Evolutionary conservation across 108 stramenopile genomes (phyloP).

Genomic region (Skeletonema potamos): DNA sequence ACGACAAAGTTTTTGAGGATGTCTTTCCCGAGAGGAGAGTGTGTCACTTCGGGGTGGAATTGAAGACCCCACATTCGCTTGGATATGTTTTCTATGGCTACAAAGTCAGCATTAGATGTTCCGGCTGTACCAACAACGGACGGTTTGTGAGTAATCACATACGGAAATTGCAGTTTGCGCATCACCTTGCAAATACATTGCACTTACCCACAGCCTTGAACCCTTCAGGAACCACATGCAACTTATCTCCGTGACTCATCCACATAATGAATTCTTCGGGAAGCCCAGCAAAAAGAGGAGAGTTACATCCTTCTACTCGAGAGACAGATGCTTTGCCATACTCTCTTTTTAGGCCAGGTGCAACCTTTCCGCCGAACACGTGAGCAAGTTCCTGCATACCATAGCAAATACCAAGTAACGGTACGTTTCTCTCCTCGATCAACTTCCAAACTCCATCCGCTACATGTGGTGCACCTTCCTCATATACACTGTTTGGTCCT

Average conservation of each 20-base stretch:
- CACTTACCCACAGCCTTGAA: slow-evolving; percentile 84
- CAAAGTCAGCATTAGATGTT: slow-evolving; percentile 91
- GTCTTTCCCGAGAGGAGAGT: slow-evolving; percentile 82
- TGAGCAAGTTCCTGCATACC: slow-evolving; percentile 93
- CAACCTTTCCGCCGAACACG: slow-evolving; percentile 92
- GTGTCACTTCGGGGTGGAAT: slow-evolving; percentile 99
- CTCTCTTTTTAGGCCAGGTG: slow-evolving; percentile 89
- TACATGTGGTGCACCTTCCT: slow-evolving; percentile 95
- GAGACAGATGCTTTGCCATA: slow-evolving; percentile 92
- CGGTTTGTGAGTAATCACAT: background rate
- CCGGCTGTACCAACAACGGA: slow-evolving; percentile 37
- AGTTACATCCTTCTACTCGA: slow-evolving; percentile 65
- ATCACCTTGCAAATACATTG: background rate
- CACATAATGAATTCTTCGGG: slow-evolving; percentile 90
- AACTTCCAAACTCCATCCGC: slow-evolving; percentile 89
- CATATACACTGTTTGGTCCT: slow-evolving; percentile 93
- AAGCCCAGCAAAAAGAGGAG: slow-evolving; percentile 75
- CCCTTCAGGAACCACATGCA: slow-evolving; percentile 86
- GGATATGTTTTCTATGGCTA: slow-evolving; percentile 87
- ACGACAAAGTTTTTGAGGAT: slow-evolving; percentile 93
- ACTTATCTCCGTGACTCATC: slow-evolving; percentile 99
- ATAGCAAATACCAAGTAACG: slow-evolving; percentile 97
- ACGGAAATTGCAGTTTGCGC: background rate
- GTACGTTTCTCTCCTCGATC: slow-evolving; percentile 83
- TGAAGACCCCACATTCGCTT: slow-evolving; percentile 93